Evolutionary conservation across 208 protist genomes (phyloP).

Genomic region (Chromosphaera perkinsii): DNA sequence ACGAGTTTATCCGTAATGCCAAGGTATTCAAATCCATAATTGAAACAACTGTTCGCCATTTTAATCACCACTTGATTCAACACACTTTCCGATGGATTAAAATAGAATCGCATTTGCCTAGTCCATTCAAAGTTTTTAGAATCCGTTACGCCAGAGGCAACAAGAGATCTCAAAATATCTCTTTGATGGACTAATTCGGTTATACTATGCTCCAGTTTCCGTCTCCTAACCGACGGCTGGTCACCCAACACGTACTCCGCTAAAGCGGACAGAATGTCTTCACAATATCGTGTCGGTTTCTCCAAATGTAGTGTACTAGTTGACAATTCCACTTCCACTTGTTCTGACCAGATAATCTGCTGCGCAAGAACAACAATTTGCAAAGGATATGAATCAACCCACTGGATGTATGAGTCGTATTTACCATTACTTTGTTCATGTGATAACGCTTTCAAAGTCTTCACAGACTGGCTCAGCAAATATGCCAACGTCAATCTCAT

Average conservation of each 20-base stretch:
- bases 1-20: conserved; percentile 92
- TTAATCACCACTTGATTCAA: conserved; percentile 69
- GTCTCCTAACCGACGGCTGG: conserved; percentile 71
- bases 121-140: conserved; percentile 89
- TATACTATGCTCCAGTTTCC: conserved; percentile 92
- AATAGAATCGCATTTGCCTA: conserved; percentile 87
- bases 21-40: conserved; percentile 98
- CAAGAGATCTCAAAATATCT: conserved; percentile 76
- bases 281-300: conserved; percentile 23
- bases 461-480: conserved; percentile 49
- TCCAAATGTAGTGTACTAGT: not conserved
- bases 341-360: conserved; percentile 79
- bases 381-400: conserved; percentile 74
- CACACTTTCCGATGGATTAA: conserved; percentile 43
- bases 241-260: conserved; percentile 70
- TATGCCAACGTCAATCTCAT: conserved; percentile 77
- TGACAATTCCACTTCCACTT: conserved; percentile 67
- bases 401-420: conserved; percentile 54
- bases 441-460: conserved; percentile 19
- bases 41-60: conserved; percentile 89
- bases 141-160: conserved; percentile 35
- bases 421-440: not conserved
- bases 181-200: conserved; percentile 95
- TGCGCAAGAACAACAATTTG: conserved; percentile 82
- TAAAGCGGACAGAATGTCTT: conserved; percentile 47